Conservation (phyloP, 1,284 basidiomycete species). For the Sparassis latifolia region DNA sequence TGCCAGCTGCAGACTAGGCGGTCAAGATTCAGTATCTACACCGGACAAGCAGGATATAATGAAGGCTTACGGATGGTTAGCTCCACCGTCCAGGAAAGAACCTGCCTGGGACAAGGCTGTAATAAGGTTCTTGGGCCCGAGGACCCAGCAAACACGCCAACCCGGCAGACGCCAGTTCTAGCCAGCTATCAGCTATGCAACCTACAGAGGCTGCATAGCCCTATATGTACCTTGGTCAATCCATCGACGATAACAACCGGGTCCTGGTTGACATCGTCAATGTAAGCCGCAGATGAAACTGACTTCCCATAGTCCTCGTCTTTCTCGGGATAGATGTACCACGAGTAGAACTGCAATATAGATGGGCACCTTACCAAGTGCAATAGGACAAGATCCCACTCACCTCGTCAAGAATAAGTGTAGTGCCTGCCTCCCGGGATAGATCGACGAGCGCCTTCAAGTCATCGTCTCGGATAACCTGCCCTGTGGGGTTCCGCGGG, state of each 20-base stretch:
- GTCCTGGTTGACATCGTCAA: constrained; percentile 84
- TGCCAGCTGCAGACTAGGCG: constrained; percentile 70
- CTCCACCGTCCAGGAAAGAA: constrained; percentile 85
- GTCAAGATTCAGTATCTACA: constrained; percentile 1
- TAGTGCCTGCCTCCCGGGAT: constrained; percentile 62
- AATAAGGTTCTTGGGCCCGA: constrained; percentile 89
- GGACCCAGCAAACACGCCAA: constrained; percentile 93
- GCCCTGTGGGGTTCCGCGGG: constrained; percentile 89
- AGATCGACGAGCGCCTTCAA: constrained; percentile 76
- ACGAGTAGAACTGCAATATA: constrained; percentile 70
- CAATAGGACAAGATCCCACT: constrained; percentile 2
- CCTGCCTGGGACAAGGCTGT: constrained; percentile 84
- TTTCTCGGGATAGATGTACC: constrained; percentile 85
- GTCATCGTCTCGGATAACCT: constrained; percentile 69
- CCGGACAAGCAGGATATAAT: background rate
- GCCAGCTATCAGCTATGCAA: background rate
- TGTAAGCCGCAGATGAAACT: constrained; percentile 76
- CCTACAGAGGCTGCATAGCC: background rate
- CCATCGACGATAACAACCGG: constrained; percentile 86
- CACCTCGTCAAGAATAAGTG: constrained; percentile 85
- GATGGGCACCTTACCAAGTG: background rate
- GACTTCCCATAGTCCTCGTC: constrained; percentile 72
- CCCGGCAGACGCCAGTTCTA: constrained; percentile 88
- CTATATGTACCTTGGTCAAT: constrained; percentile 71
- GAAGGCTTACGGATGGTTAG: constrained; percentile 72